Evolutionary conservation across 345 rosid species (phyloP), one percentile per base, ranked within the genome.

Genomic region (Aurinia saxatilis): DNA sequence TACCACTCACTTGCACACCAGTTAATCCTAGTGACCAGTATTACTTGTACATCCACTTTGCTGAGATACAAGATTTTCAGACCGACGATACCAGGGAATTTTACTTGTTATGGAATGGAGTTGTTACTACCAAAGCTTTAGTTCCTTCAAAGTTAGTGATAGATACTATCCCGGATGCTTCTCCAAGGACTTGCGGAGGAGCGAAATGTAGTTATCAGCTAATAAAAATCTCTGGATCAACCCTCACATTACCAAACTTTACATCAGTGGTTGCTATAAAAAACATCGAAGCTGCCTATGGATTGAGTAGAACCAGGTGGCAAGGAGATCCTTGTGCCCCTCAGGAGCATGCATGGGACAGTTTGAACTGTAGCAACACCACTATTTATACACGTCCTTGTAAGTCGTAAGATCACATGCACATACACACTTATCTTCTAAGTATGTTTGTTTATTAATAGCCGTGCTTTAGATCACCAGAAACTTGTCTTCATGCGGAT

Each of bases 401-500:
- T 63, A 51, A 39, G 68, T 25, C 35, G 16, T 49, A 31, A 46
- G 39, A 11, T 57, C 34, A 39, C 15, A 17, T 38, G 13, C 10
- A 5, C 16, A 17, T 38, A 21, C 10, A 5, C 16, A 29, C 17
- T 12, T 8, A 10, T 42, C 38, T 21, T 21, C 25, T 1, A 21
- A 21, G 25, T 21, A 21, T 21, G 25, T 21, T 21, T 21, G 25
- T 21, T 21, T 21, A 4, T 21, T 21, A 21, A 21, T 21, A 21
- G 25, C 4, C 25, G 4, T 21, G 25, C 4, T 21, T 21, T 21
- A 2, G 4, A 21, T 34, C 38, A 1, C 36, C 14, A 70, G 79
- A 67, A 72, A 76, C 63, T 71, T 75, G 67, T 54, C 79, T 7
- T 79, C 84, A 11, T 73, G 75, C 54, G 74, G 78, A 50, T 63